Evolutionary conservation across 108 stramenopile species (phyloP).

Genomic region (Discostella pseudostelligera): DNA sequence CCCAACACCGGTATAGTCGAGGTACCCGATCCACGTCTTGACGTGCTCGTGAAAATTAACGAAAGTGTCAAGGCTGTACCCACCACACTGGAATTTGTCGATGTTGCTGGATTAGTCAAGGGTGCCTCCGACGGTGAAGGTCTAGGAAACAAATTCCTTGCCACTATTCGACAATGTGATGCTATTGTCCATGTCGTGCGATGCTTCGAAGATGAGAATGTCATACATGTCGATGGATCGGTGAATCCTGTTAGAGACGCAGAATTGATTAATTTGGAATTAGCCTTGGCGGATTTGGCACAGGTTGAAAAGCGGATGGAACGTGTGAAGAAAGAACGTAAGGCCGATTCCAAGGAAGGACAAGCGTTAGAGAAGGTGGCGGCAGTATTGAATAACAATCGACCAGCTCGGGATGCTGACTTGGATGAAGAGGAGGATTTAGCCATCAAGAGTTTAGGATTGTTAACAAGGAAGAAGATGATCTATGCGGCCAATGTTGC

Average conservation of each 20-base stretch:
- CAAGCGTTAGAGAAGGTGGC: conserved; percentile 84
- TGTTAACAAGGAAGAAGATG: conserved; percentile 91
- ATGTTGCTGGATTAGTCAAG: conserved; percentile 99
- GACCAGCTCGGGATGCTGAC: conserved; percentile 83
- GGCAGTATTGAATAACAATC: conserved; percentile 64
- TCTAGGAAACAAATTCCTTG: conserved; percentile 98
- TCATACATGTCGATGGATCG: conserved; percentile 93
- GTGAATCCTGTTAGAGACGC: conserved; percentile 96
- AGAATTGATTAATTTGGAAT: conserved; percentile 96
- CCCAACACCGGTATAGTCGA: conserved; percentile 94
- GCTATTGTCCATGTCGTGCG: conserved; percentile 79
- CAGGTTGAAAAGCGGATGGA: conserved; percentile 93
- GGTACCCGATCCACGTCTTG: conserved; percentile 89
- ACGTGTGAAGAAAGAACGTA: conserved; percentile 80
- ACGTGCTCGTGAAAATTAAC: conserved; percentile 75
- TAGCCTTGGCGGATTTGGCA: conserved; percentile 93
- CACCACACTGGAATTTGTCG: conserved; percentile 95
- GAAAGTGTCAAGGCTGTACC: conserved; percentile 86
- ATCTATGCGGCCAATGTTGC: conserved; percentile 99
- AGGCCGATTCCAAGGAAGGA: conserved; percentile 65
- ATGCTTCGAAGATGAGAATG: conserved; percentile 98
- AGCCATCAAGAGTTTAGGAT: conserved; percentile 76
- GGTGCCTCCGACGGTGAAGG: conserved; percentile 97
- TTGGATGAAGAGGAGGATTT: conserved; percentile 81
- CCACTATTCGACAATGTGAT: conserved; percentile 93